These are phyloP conservation scores for Hypoxylon sp. DNA, from an alignment of 2,329 filamentous ascomycete species.

Conservation along the genomic window DNA sequence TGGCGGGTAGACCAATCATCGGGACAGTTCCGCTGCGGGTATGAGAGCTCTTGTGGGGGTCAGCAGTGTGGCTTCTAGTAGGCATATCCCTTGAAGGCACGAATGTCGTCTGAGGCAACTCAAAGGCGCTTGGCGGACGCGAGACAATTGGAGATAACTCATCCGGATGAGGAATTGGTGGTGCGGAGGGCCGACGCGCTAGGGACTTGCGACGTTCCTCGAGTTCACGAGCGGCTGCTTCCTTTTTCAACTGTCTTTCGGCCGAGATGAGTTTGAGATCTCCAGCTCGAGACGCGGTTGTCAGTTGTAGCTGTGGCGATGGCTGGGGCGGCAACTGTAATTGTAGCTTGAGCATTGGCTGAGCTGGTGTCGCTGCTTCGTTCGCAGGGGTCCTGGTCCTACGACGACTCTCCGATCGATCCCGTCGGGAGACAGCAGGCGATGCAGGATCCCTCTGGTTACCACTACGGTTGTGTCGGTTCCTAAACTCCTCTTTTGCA, in stretches of 20 bases:
- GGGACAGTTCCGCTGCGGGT: conserved; percentile 59
- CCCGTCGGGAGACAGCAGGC: conserved; percentile 51
- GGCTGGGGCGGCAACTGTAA: conserved; percentile 16
- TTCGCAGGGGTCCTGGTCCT: conserved; percentile 49
- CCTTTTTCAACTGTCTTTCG: conserved; percentile 75
- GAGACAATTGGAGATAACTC: conserved; percentile 59
- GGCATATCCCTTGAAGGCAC: conserved; percentile 58
- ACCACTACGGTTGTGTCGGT: conserved; percentile 65
- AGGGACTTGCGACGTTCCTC: conserved; percentile 89
- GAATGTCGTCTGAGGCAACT: conserved; percentile 59
- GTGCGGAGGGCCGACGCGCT: conserved; percentile 81
- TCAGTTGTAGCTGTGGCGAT: conserved; percentile 24
- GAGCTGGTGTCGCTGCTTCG: conserved; percentile 49
- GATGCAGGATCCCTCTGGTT: conserved; percentile 52
- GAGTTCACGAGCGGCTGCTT: conserved; percentile 83
- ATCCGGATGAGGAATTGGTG: conserved; percentile 80
- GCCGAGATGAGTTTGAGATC: conserved; percentile 68
- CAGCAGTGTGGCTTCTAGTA: conserved; percentile 73
- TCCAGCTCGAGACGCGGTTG: conserved; percentile 59
- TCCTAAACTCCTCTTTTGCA: conserved; percentile 67
- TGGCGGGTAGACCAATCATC: conserved; percentile 85
- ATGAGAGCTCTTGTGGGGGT: conserved; percentile 67
- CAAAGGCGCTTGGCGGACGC: conserved; percentile 53
- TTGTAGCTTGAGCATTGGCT: conserved; percentile 35
- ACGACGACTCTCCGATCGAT: conserved; percentile 56